phyloP scores from a whole-genome alignment of 2,329 filamentous ascomycete genomes.

The Ascochyta lentis region DNA sequence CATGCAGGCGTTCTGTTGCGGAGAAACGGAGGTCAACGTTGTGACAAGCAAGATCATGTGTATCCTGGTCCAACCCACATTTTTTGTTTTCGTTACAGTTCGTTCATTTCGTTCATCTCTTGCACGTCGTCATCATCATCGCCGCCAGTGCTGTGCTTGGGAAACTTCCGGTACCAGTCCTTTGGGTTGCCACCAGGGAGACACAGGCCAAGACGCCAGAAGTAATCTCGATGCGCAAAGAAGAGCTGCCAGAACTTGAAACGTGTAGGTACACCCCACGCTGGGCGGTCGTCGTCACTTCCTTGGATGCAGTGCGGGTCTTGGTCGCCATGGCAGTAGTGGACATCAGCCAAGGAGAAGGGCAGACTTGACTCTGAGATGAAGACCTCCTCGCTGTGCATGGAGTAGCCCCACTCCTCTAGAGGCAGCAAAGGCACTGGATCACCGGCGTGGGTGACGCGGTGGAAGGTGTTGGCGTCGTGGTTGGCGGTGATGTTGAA shows the following conservation, averaged over 20 bases:
- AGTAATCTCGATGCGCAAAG: constrained; percentile 95
- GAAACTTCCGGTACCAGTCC: constrained; percentile 65
- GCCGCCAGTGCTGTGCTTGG: constrained; percentile 24
- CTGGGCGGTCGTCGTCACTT: constrained; percentile 44
- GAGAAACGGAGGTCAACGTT: too few species aligned
- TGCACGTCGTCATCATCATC: constrained; percentile 4
- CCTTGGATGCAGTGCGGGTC: constrained; percentile 76
- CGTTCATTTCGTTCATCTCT: too few species aligned
- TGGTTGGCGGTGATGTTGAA: constrained; percentile 50
- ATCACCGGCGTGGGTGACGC: constrained; percentile 85
- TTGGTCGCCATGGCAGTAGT: constrained; percentile 71
- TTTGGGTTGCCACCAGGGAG: constrained; percentile 78
- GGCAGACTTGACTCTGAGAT: constrained; percentile 76
- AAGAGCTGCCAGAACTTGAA: constrained; percentile 91
- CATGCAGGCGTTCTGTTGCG: too few species aligned
- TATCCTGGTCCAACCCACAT: too few species aligned
- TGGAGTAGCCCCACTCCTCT: constrained; percentile 83
- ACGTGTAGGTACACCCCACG: constrained; percentile 55
- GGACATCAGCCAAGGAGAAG: constrained; percentile 72
- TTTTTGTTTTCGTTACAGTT: too few species aligned
- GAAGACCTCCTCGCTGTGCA: constrained; percentile 87
- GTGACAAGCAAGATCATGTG: too few species aligned
- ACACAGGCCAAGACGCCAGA: constrained; percentile 91
- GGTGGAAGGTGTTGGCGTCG: constrained; percentile 62
- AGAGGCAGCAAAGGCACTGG: constrained; percentile 88